These are phyloP conservation scores for Camellia granthamiana DNA, from an alignment of 148 eudicot species.

Conservation along the genomic window DNA sequence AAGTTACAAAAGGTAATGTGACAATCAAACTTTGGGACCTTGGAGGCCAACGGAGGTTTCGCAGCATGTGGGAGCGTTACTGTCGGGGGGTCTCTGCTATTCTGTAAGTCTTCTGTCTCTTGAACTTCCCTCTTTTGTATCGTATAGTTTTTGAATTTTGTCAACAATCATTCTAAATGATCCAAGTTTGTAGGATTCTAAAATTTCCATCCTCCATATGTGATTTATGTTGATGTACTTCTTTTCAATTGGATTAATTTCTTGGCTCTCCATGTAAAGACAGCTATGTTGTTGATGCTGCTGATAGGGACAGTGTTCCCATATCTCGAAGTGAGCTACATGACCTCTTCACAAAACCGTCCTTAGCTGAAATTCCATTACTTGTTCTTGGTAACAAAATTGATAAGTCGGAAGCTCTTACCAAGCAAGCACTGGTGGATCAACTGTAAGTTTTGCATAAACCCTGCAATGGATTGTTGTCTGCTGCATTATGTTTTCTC, in stretches of 20 bases:
- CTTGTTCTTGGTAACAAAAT: slow-evolving; percentile 87
- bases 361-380: slow-evolving; percentile 69
- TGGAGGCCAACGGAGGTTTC: slow-evolving; percentile 89
- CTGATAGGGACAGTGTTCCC: slow-evolving; percentile 80
- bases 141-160: not conserved
- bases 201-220: not conserved
- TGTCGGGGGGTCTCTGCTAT: slow-evolving; percentile 87
- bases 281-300: slow-evolving; percentile 96
- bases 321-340: slow-evolving; percentile 72
- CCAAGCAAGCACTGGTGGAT: slow-evolving; percentile 70
- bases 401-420: slow-evolving; percentile 84
- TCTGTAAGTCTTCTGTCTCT: slow-evolving; percentile 45
- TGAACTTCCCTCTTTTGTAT: not conserved
- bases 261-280: slow-evolving; percentile 4
- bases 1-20: slow-evolving; percentile 72
- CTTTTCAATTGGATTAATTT: not conserved
- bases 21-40: slow-evolving; percentile 94
- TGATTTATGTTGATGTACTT: not conserved
- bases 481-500: not conserved
- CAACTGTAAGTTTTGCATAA: slow-evolving; percentile 57
- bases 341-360: slow-evolving; percentile 72
- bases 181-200: too few species aligned
- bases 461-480: not conserved
- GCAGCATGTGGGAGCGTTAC: slow-evolving; percentile 94
- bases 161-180: too few species aligned